Conservation (phyloP, 768 basidiomycete genomes). For the Phanerodontia chrysosporium region DNA sequence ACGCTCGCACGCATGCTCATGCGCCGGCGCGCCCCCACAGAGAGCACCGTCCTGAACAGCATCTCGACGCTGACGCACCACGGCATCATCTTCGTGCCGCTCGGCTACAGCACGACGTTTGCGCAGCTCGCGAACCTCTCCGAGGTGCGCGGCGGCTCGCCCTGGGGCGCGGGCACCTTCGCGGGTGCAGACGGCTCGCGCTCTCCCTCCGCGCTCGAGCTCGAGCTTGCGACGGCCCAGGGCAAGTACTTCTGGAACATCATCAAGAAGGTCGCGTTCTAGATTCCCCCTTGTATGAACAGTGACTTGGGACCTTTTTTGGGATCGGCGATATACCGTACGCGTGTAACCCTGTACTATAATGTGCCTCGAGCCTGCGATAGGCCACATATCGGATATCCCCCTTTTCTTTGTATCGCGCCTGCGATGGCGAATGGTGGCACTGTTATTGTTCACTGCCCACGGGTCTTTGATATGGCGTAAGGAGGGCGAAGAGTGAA, state of each 20-base stretch:
- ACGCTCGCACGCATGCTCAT: neutral
- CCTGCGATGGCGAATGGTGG: neutral
- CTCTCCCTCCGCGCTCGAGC: slow-evolving; percentile 26
- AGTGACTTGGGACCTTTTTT: neutral
- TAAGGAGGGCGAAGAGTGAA: neutral
- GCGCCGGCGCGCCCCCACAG: slow-evolving; percentile 12
- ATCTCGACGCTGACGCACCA: slow-evolving; percentile 52
- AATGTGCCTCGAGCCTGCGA: neutral
- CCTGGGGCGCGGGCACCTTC: slow-evolving; percentile 79
- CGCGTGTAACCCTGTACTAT: neutral
- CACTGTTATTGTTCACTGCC: neutral
- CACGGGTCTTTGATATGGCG: neutral
- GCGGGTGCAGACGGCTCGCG: slow-evolving; percentile 53
- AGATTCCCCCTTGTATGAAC: neutral
- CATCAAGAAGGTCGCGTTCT: slow-evolving; percentile 14
- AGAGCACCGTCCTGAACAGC: slow-evolving; percentile 32
- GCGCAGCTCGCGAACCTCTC: slow-evolving; percentile 34
- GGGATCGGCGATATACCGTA: neutral
- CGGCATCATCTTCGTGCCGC: slow-evolving; percentile 49
- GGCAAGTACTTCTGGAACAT: slow-evolving; percentile 13
- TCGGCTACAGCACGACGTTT: slow-evolving; percentile 44
- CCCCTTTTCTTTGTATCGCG: neutral
- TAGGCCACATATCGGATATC: neutral
- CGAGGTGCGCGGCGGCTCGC: slow-evolving; percentile 53
- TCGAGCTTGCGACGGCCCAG: slow-evolving; percentile 11